These are phyloP conservation scores for Komagataella pastoris DNA, from an alignment of 805 yeast species.

Conservation along the genomic window DNA sequence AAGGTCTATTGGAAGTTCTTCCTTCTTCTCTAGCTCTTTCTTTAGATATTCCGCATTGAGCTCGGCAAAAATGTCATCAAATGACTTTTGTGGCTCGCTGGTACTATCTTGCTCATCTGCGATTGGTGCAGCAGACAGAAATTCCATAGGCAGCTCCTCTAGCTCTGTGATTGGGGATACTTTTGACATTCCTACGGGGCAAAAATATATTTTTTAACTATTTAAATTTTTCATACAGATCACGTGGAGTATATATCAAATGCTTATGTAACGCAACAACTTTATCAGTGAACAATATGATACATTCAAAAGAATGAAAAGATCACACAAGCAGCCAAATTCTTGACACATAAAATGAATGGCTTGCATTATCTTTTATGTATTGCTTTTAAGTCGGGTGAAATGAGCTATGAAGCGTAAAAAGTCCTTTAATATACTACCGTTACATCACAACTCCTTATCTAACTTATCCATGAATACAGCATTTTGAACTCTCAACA, in stretches of 20 bases:
- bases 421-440: too few species aligned
- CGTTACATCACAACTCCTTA: not conserved
- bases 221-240: too few species aligned
- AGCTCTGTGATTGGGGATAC: not conserved
- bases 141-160: not conserved
- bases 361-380: too few species aligned
- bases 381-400: not conserved
- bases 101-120: not conserved
- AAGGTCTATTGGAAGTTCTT: not conserved
- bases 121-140: not conserved
- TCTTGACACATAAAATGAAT: too few species aligned
- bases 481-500: not conserved
- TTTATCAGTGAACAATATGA: too few species aligned
- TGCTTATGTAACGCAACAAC: too few species aligned
- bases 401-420: not conserved
- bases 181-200: not conserved
- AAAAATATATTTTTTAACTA: too few species aligned
- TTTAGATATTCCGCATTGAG: not conserved
- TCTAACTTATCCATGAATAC: not conserved
- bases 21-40: not conserved
- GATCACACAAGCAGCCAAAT: too few species aligned
- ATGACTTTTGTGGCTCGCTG: not conserved
- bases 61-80: conserved; percentile 1
- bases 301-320: too few species aligned
- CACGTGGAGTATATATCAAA: too few species aligned